These are phyloP conservation scores for Apophysomyces ossiformis DNA, from an alignment of 371 early-diverging fungal genomes.

Conservation along the genomic window DNA sequence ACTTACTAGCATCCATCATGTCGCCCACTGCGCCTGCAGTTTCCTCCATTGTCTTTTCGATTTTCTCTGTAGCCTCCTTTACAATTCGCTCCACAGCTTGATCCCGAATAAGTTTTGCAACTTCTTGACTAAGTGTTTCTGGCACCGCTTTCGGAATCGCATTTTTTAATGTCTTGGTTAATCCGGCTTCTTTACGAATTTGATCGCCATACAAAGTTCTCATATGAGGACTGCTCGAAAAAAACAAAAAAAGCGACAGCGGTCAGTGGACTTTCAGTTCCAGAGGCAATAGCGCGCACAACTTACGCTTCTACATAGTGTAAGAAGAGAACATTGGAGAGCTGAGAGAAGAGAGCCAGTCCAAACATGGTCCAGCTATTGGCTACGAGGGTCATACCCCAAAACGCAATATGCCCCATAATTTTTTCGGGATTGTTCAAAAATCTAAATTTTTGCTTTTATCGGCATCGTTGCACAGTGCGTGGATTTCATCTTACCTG, in stretches of 20 bases:
- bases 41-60: slow-evolving; percentile 65
- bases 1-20: slow-evolving; percentile 27
- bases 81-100: slow-evolving; percentile 58
- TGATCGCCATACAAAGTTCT: slow-evolving; percentile 80
- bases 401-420: slow-evolving; percentile 88
- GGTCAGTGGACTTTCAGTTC: too few relatives aligned
- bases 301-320: slow-evolving; percentile 74
- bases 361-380: slow-evolving; percentile 78
- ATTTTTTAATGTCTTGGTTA: slow-evolving; percentile 62
- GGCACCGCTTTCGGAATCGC: slow-evolving; percentile 38
- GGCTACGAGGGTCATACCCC: slow-evolving; percentile 88
- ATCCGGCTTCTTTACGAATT: slow-evolving; percentile 80
- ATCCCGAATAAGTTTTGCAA: slow-evolving; percentile 44
- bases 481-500: slow-evolving; percentile 45
- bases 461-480: background rate
- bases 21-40: slow-evolving; percentile 59
- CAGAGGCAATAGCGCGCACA: background rate
- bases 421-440: slow-evolving; percentile 93
- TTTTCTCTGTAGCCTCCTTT: slow-evolving; percentile 61
- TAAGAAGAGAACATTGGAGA: slow-evolving; percentile 79
- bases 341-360: slow-evolving; percentile 82
- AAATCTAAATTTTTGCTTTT: slow-evolving; percentile 15
- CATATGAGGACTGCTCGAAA: slow-evolving; percentile 72
- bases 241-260: background rate
- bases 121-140: slow-evolving; percentile 39